Percentiles rank a stretch among this genome's conserved stretches.
phyloP scores from a whole-genome alignment of 1,284 basidiomycete genomes.

The Moesziomyces aphidis region DNA sequence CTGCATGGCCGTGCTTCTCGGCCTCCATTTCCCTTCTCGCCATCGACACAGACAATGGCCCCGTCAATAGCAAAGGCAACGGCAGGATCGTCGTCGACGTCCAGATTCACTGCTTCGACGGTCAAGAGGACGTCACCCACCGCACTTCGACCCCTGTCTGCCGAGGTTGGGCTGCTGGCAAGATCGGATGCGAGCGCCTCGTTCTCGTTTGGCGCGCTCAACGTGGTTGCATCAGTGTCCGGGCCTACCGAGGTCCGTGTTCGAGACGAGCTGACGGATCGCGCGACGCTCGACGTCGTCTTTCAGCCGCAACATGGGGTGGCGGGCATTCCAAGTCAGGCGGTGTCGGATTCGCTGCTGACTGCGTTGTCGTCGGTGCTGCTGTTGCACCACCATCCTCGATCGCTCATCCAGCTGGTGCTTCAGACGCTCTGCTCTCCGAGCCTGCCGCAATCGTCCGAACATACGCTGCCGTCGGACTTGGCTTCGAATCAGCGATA shows the following conservation, averaged over 20 bases:
- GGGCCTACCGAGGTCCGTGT: slow-evolving; percentile 72
- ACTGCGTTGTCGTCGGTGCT: slow-evolving; percentile 66
- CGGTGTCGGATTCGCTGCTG: slow-evolving; percentile 18
- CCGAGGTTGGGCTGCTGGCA: slow-evolving; percentile 27
- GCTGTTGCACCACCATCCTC: slow-evolving; percentile 70
- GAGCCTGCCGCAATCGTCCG: slow-evolving; percentile 23
- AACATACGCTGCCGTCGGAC: slow-evolving; percentile 7
- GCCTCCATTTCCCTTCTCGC: neutral
- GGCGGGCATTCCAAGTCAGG: slow-evolving; percentile 60
- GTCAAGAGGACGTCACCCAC: slow-evolving; percentile 28
- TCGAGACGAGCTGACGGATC: slow-evolving; percentile 71
- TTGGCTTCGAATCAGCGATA: slow-evolving; percentile 17
- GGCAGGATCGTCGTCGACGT: slow-evolving; percentile 3
- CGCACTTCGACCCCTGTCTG: slow-evolving; percentile 34
- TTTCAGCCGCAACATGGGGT: slow-evolving; percentile 71
- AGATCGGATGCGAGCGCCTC: slow-evolving; percentile 56
- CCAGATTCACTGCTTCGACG: neutral
- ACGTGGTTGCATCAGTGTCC: slow-evolving; percentile 68
- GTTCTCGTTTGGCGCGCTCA: slow-evolving; percentile 52
- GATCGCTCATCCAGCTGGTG: slow-evolving; percentile 75
- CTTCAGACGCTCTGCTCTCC: slow-evolving; percentile 73
- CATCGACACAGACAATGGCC: neutral
- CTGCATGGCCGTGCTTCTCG: neutral
- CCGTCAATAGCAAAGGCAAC: slow-evolving; percentile 1
- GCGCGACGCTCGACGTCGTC: slow-evolving; percentile 71